These are phyloP conservation scores for Mycena belliarum DNA, from an alignment of 768 basidiomycete species.

Conservation along the genomic window DNA sequence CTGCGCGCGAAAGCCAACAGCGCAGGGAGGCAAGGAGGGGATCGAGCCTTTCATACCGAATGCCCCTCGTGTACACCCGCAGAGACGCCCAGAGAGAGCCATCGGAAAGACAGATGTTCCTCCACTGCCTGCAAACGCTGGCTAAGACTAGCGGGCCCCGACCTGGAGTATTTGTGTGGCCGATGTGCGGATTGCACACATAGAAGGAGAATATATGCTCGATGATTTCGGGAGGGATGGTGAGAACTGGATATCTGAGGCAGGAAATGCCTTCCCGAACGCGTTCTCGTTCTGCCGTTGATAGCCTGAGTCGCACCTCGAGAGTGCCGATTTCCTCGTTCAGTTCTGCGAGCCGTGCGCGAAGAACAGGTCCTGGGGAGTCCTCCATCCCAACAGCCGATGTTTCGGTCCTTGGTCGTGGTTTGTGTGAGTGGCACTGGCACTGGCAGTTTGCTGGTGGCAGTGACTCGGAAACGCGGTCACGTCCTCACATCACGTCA, in stretches of 20 bases:
- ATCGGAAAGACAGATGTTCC: not conserved
- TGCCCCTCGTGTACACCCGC: not conserved
- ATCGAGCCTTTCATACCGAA: not conserved
- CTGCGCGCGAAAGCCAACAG: conserved; percentile 8
- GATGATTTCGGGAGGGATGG: conserved; percentile 7
- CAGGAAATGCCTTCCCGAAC: not conserved
- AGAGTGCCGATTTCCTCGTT: not conserved
- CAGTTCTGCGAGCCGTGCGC: conserved; percentile 5
- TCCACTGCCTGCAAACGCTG: conserved; percentile 6
- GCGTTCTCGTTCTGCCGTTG: not conserved
- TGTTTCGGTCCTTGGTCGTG: too few species aligned
- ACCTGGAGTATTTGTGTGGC: not conserved
- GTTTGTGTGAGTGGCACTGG: too few species aligned
- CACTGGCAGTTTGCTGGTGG: too few species aligned
- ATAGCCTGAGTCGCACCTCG: too few species aligned
- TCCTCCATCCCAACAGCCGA: too few species aligned
- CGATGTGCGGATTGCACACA: not conserved
- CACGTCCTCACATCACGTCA: too few species aligned
- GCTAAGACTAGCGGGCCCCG: conserved; percentile 2
- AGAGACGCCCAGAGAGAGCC: not conserved
- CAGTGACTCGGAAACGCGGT: too few species aligned
- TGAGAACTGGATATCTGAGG: conserved; percentile 9
- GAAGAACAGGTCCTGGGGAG: not conserved
- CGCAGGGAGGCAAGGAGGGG: not conserved
- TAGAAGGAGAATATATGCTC: conserved; percentile 4